A percentile compares a stretch with the other conserved stretches of the same genome.
These are phyloP conservation scores for Pugionium cornutum DNA, from an alignment of 345 rosid genomes.

Conservation along the genomic window DNA sequence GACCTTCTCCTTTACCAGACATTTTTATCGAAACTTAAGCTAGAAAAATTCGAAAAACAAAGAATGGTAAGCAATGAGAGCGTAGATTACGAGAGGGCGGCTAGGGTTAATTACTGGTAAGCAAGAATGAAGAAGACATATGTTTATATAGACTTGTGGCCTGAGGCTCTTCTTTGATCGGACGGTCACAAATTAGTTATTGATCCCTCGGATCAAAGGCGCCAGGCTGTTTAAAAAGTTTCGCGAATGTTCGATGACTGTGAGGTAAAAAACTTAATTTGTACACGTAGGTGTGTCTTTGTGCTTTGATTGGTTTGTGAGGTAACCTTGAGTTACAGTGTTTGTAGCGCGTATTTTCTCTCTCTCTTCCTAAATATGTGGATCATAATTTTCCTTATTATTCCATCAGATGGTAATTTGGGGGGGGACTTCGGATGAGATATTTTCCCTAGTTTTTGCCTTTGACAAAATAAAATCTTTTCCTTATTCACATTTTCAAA, in stretches of 20 bases:
- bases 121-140: background rate
- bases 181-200: slow-evolving; percentile 37
- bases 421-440: slow-evolving; percentile 18
- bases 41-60: background rate
- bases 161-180: slow-evolving; percentile 22
- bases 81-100: background rate
- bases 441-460: background rate
- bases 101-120: background rate
- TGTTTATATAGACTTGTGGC: slow-evolving; percentile 6
- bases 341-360: background rate
- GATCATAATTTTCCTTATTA: slow-evolving; percentile 24
- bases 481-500: no score
- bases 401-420: background rate
- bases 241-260: slow-evolving; percentile 23
- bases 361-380: slow-evolving; percentile 27
- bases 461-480: no score
- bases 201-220: slow-evolving; percentile 27
- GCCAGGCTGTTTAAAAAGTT: slow-evolving; percentile 36
- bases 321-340: background rate
- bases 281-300: no score
- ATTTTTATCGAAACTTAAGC: slow-evolving; percentile 1
- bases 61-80: background rate
- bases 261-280: background rate
- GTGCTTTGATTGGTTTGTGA: slow-evolving; percentile 19
- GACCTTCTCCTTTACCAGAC: slow-evolving; percentile 35